These are phyloP conservation scores for Xylaria arbuscula DNA, from an alignment of 2,329 filamentous ascomycete species.

Conservation along the genomic window DNA sequence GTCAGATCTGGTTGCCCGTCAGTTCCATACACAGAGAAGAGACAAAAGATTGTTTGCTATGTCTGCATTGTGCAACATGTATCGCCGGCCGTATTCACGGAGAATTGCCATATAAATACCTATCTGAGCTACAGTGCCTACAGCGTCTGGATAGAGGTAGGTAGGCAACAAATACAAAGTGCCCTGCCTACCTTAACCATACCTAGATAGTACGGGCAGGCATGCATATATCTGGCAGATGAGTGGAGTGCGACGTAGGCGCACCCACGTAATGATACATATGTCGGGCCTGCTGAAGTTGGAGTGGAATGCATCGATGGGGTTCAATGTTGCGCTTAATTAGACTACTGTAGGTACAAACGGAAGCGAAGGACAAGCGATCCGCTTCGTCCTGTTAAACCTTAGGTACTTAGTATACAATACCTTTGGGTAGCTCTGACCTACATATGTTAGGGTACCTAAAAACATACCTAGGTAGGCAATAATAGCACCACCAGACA, in stretches of 20 bases:
- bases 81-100: neutral
- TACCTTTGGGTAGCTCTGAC: neutral
- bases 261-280: slow-evolving; percentile 10
- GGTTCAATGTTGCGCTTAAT: slow-evolving; percentile 1
- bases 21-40: too few species aligned
- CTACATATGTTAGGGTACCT: neutral
- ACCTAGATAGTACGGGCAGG: neutral
- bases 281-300: neutral
- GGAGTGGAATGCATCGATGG: slow-evolving; percentile 1
- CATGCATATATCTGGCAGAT: neutral
- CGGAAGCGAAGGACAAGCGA: slow-evolving; percentile 7
- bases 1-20: neutral
- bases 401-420: neutral
- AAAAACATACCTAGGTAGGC: neutral
- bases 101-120: neutral
- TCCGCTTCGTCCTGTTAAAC: slow-evolving; percentile 6
- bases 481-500: slow-evolving; percentile 10
- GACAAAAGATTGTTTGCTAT: neutral
- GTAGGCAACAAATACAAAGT: neutral
- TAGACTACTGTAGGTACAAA: slow-evolving; percentile 18
- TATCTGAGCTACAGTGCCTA: neutral
- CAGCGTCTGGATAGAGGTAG: neutral
- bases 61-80: neutral
- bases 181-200: neutral
- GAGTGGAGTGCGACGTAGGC: neutral